Evolutionary conservation across 768 basidiomycete species (phyloP).

Genomic region (Lentinula aciculospora): DNA sequence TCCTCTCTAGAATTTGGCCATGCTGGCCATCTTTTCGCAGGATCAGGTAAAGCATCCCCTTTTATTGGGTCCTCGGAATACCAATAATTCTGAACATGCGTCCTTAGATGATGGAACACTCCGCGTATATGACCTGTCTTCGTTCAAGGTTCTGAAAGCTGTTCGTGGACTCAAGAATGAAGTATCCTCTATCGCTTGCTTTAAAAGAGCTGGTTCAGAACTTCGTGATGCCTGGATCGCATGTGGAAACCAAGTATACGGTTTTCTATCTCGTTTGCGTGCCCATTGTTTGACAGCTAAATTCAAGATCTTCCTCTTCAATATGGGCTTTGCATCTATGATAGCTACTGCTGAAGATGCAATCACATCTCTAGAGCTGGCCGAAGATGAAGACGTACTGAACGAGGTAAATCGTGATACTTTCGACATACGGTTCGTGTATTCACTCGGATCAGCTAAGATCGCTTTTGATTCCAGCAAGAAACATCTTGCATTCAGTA

Average conservation of each 20-base stretch:
- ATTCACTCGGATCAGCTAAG: constrained; percentile 44
- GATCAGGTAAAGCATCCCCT: constrained; percentile 45
- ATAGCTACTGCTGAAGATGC: constrained; percentile 52
- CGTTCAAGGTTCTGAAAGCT: constrained; percentile 58
- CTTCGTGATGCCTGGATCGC: constrained; percentile 60
- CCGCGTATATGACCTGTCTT: constrained; percentile 57
- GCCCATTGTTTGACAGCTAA: neutral
- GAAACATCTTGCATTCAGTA: constrained; percentile 59
- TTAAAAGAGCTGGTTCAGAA: constrained; percentile 32
- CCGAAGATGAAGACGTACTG: constrained; percentile 48
- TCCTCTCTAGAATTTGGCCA: constrained; percentile 49
- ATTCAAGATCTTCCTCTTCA: constrained; percentile 36
- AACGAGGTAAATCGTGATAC: constrained; percentile 51
- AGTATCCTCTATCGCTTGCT: constrained; percentile 56
- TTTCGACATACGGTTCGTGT: neutral
- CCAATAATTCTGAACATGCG: neutral
- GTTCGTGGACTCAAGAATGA: constrained; percentile 51
- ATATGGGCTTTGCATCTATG: constrained; percentile 42
- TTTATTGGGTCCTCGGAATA: neutral
- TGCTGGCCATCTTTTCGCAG: constrained; percentile 46
- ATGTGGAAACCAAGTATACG: constrained; percentile 47
- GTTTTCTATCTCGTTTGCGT: neutral
- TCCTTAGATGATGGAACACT: constrained; percentile 63
- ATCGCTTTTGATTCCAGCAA: constrained; percentile 53
- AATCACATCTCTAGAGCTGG: constrained; percentile 35